A percentile compares a stretch with the other conserved stretches of the same genome.
Conservation (phyloP, 2,329 filamentous ascomycete genomes). For the Whalleya microplaca region DNA sequence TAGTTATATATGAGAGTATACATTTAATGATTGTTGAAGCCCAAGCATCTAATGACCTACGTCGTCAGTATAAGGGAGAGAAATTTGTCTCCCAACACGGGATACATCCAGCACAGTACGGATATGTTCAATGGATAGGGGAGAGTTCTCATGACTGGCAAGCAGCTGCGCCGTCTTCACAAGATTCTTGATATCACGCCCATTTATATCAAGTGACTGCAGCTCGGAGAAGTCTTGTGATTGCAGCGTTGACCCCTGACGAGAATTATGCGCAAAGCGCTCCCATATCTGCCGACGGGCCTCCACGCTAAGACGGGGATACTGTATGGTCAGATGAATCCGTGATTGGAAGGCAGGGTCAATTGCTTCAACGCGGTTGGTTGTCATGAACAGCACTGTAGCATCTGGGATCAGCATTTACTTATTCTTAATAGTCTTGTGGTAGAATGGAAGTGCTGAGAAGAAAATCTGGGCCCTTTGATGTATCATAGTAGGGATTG, state of each 20-base stretch:
- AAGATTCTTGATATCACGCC: conserved; percentile 36
- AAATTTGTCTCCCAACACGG: neutral
- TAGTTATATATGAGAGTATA: no score
- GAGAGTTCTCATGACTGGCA: conserved; percentile 21
- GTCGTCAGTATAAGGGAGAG: neutral
- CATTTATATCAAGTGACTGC: conserved; percentile 29
- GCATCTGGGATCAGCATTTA: neutral
- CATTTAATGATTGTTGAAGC: no score
- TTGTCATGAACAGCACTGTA: conserved; percentile 27
- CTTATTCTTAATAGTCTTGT: neutral
- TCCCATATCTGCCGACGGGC: conserved; percentile 26
- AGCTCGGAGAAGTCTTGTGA: conserved; percentile 24
- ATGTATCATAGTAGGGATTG: neutral
- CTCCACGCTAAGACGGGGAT: conserved; percentile 11
- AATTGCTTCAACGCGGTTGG: conserved; percentile 28
- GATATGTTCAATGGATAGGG: conserved; percentile 13
- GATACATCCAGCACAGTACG: conserved; percentile 14
- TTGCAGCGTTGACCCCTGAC: conserved; percentile 12
- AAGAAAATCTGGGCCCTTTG: no score
- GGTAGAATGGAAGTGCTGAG: neutral
- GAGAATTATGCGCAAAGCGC: conserved; percentile 23
- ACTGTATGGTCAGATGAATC: conserved; percentile 30
- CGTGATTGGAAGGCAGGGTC: conserved; percentile 32
- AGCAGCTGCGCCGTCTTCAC: conserved; percentile 35
- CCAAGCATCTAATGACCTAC: no score